A percentile compares a stretch with the other conserved stretches of the same genome.
These are phyloP conservation scores for Aspergillus sclerotioniger DNA, from an alignment of 495 filamentous ascomycete species.

Conservation along the genomic window DNA sequence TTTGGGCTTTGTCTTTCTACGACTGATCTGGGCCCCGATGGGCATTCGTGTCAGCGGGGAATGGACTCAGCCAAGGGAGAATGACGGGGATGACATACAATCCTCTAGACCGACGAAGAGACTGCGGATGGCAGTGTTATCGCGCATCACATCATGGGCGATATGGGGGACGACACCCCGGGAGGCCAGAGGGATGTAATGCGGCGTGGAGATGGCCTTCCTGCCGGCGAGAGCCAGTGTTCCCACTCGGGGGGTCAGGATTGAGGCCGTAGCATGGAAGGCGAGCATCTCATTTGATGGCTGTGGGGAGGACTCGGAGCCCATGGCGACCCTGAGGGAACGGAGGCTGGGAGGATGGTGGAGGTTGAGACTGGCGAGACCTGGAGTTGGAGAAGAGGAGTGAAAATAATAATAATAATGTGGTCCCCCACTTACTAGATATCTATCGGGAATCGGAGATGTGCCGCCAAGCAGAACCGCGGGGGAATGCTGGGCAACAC, in stretches of 20 bases:
- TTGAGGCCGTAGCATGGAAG: constrained; percentile 32
- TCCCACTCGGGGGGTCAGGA: constrained; percentile 57
- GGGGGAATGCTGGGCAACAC: too few species aligned
- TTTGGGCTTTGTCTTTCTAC: constrained; percentile 61
- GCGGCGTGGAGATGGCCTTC: constrained; percentile 69
- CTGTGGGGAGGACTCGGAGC: constrained; percentile 15
- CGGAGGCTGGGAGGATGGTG: constrained; percentile 8
- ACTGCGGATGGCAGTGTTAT: constrained; percentile 61
- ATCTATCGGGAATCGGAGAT: not conserved
- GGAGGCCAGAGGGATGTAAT: constrained; percentile 75
- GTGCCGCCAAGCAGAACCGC: not conserved
- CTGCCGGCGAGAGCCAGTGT: constrained; percentile 58
- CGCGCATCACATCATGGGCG: constrained; percentile 74
- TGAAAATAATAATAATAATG: too few species aligned
- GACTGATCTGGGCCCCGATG: constrained; percentile 55
- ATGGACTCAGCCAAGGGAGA: constrained; percentile 4
- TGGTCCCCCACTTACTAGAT: not conserved
- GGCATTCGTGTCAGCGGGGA: constrained; percentile 29
- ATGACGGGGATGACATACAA: constrained; percentile 57
- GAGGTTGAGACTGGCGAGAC: constrained; percentile 15
- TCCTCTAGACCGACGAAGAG: constrained; percentile 88
- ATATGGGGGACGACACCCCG: constrained; percentile 83
- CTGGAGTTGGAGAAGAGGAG: constrained; percentile 15
- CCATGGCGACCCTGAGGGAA: constrained; percentile 27
- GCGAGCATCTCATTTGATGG: constrained; percentile 26